A percentile compares a stretch with the other conserved stretches of the same genome.
Evolutionary conservation across 495 filamentous ascomycete genomes (phyloP).

Genomic region (Aspergillus funiculosus): DNA sequence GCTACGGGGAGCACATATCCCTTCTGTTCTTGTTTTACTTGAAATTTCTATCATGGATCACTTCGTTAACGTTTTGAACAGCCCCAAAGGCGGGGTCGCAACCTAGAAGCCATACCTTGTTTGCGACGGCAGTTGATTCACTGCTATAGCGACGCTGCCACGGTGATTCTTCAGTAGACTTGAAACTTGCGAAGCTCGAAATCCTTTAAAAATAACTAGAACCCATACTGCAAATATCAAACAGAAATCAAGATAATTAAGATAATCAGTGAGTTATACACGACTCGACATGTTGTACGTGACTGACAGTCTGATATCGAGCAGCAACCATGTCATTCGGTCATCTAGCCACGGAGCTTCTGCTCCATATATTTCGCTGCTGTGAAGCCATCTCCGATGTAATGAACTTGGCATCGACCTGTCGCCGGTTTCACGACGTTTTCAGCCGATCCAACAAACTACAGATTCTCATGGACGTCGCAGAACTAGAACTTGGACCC

Average conservation of each 20-base stretch:
- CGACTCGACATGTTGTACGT: too few relatives aligned
- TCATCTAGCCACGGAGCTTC: conserved; percentile 54
- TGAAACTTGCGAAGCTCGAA: conserved; percentile 7
- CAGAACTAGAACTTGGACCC: conserved; percentile 57
- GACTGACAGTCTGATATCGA: conserved; percentile 14
- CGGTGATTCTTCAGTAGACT: neutral
- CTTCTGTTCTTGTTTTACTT: conserved; percentile 20
- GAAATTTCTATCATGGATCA: conserved; percentile 24
- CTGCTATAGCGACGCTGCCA: conserved; percentile 31
- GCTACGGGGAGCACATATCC: conserved; percentile 19
- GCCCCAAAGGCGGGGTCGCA: conserved; percentile 71
- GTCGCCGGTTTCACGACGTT: conserved; percentile 49
- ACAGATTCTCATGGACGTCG: conserved; percentile 45
- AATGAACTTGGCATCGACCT: conserved; percentile 49
- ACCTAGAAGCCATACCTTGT: conserved; percentile 34
- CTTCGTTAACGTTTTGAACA: conserved; percentile 43
- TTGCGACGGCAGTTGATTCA: conserved; percentile 26
- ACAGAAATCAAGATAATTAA: neutral
- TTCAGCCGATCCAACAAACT: conserved; percentile 49
- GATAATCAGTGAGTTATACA: too few relatives aligned
- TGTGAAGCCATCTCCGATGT: conserved; percentile 48
- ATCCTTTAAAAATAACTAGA: neutral
- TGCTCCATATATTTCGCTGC: conserved; percentile 55
- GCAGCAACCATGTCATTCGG: conserved; percentile 42
- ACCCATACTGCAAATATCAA: neutral